These are phyloP conservation scores for Clitopilus hobsonii DNA, from an alignment of 768 basidiomycete species.

Conservation along the genomic window DNA sequence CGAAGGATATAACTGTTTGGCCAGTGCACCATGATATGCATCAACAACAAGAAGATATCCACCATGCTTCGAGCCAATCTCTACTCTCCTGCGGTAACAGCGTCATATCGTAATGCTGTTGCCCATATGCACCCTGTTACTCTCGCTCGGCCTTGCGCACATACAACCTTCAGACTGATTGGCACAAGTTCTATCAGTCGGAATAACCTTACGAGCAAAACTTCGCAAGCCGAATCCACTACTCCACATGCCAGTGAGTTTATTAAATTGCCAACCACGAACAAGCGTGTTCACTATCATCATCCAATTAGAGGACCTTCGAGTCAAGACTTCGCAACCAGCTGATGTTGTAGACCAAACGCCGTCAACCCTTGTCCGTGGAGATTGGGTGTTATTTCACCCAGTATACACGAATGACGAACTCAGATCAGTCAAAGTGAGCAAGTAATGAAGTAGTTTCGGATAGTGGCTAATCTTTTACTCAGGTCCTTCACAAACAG, in stretches of 20 bases:
- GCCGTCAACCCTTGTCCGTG: slow-evolving; percentile 45
- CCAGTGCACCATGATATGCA: background rate
- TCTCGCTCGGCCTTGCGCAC: slow-evolving; percentile 2
- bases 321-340: slow-evolving; percentile 26
- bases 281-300: no score
- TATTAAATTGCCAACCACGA: no score
- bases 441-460: no score
- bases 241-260: slow-evolving; percentile 16
- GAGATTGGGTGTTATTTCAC: slow-evolving; percentile 91
- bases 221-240: slow-evolving; percentile 13
- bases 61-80: no score
- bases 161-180: background rate
- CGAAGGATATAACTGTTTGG: background rate
- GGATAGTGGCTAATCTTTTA: background rate
- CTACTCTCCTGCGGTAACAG: slow-evolving; percentile 3
- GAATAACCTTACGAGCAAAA: slow-evolving; percentile 12
- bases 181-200: slow-evolving; percentile 6
- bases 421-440: slow-evolving; percentile 66
- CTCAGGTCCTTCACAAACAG: slow-evolving; percentile 65
- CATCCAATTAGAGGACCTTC: slow-evolving; percentile 10
- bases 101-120: slow-evolving; percentile 8
- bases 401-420: slow-evolving; percentile 84
- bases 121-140: slow-evolving; percentile 6
- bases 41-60: no score
- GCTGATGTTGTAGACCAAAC: slow-evolving; percentile 46